These are phyloP conservation scores for Vitis cinerea DNA, from an alignment of 164 flowering plant genomes.

Conservation along the genomic window DNA sequence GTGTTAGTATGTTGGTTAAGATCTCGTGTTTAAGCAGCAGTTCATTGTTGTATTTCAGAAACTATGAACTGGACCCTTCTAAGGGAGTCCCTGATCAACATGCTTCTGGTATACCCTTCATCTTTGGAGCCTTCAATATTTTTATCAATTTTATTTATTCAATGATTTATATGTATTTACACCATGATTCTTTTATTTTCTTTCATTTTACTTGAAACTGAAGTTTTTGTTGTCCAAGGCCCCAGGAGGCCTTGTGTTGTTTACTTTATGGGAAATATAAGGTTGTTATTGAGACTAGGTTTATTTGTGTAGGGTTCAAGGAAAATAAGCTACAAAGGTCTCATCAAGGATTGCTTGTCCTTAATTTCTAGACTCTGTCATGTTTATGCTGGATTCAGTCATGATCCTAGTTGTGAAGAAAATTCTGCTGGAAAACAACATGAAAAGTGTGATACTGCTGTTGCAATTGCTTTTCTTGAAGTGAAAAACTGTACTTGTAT, in stretches of 20 bases:
- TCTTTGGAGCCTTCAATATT: conserved; percentile 7
- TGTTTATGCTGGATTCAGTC: conserved; percentile 13
- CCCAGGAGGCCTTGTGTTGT: not conserved
- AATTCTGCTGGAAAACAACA: conserved; percentile 16
- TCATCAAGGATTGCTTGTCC: conserved; percentile 58
- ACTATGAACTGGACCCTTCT: conserved; percentile 58
- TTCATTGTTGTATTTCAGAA: conserved; percentile 43
- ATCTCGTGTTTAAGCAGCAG: not conserved
- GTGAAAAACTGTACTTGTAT: conserved; percentile 35
- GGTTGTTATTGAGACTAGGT: not conserved
- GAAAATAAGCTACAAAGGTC: conserved; percentile 55
- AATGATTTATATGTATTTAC: not conserved
- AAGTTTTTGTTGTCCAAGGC: not conserved
- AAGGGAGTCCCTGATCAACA: conserved; percentile 63
- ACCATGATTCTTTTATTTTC: not conserved
- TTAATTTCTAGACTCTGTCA: conserved; percentile 33
- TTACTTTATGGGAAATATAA: not conserved
- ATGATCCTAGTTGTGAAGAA: conserved; percentile 17
- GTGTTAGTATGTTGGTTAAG: not conserved
- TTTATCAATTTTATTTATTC: not conserved
- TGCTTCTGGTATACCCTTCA: conserved; percentile 61
- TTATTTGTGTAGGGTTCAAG: conserved; percentile 61
- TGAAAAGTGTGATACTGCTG: conserved; percentile 26
- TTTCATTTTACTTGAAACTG: not conserved
- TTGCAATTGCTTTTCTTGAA: conserved; percentile 45